A percentile compares a stretch with the other conserved stretches of the same genome.
Conservation (phyloP, 1,284 basidiomycete genomes). For the Leucoagaricus sp. region DNA sequence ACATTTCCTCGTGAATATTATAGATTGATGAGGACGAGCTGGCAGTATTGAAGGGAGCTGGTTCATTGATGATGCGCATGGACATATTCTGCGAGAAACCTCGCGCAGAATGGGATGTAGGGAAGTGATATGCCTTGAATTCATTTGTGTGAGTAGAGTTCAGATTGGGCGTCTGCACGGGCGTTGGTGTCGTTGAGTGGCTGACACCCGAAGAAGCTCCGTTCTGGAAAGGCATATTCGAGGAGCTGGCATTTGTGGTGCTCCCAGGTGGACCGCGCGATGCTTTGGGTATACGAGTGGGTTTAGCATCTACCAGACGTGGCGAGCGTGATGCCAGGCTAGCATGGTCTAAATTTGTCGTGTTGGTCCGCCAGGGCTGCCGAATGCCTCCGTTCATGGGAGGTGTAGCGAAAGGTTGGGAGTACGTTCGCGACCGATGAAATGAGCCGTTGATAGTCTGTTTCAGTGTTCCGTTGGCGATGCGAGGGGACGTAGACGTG, state of each 20-base stretch:
- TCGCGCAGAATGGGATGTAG: constrained; percentile 7
- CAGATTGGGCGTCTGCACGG: constrained; percentile 13
- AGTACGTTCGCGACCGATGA: constrained; percentile 55
- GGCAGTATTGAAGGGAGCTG: constrained; percentile 28
- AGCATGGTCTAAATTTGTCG: constrained; percentile 14
- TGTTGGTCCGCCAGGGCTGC: constrained; percentile 22
- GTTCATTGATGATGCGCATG: constrained; percentile 28
- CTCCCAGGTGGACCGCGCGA: constrained; percentile 11
- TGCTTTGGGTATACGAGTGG: constrained; percentile 42
- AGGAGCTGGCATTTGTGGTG: background rate
- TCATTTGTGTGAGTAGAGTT: constrained; percentile 18
- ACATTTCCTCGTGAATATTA: constrained; percentile 14
- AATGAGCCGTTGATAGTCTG: constrained; percentile 18
- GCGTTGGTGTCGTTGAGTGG: constrained; percentile 12
- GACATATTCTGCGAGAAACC: constrained; percentile 7
- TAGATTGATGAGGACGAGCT: constrained; percentile 25
- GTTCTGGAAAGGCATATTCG: background rate
- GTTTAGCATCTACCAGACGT: constrained; percentile 31
- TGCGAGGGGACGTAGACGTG: constrained; percentile 8
- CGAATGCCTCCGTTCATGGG: constrained; percentile 29
- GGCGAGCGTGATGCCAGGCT: constrained; percentile 25
- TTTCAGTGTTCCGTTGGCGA: constrained; percentile 18
- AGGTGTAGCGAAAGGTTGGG: constrained; percentile 50
- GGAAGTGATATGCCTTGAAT: constrained; percentile 15
- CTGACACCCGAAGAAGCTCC: constrained; percentile 12